A percentile compares a stretch with the other conserved stretches of the same genome.
Conservation (phyloP, 257 asterid species). For the Nicotiana knightiana region DNA sequence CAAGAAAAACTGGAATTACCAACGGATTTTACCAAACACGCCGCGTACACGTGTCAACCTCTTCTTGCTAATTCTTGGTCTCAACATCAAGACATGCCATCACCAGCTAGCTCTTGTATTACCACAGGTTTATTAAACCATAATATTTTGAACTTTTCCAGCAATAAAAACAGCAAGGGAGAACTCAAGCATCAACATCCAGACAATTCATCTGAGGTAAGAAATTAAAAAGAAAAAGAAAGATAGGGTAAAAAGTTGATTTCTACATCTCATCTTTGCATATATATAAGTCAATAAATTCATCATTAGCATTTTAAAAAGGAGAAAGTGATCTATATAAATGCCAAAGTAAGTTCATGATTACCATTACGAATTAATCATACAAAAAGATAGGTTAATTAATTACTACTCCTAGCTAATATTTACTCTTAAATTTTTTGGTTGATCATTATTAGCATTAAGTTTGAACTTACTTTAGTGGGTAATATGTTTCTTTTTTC, state of each 20-base stretch:
- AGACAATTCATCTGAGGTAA: constrained; percentile 62
- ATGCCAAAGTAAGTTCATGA: constrained; percentile 4
- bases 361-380: neutral
- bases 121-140: constrained; percentile 39
- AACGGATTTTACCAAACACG: neutral
- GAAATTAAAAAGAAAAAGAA: neutral
- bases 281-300: neutral
- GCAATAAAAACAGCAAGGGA: neutral
- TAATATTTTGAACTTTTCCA: constrained; percentile 53
- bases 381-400: neutral
- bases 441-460: neutral
- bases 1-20: constrained; percentile 1
- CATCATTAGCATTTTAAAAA: neutral
- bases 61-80: constrained; percentile 35
- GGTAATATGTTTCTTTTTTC: neutral
- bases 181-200: constrained; percentile 38
- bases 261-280: neutral
- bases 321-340: neutral
- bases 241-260: neutral
- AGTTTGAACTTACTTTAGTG: neutral
- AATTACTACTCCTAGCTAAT: neutral
- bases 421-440: neutral
- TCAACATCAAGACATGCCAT: constrained; percentile 11
- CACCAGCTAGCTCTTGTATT: constrained; percentile 63
- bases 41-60: neutral